A percentile compares a stretch with the other conserved stretches of the same genome.
Conservation (phyloP, 2,329 filamentous ascomycete genomes). For the Colletotrichum spaethianum region DNA sequence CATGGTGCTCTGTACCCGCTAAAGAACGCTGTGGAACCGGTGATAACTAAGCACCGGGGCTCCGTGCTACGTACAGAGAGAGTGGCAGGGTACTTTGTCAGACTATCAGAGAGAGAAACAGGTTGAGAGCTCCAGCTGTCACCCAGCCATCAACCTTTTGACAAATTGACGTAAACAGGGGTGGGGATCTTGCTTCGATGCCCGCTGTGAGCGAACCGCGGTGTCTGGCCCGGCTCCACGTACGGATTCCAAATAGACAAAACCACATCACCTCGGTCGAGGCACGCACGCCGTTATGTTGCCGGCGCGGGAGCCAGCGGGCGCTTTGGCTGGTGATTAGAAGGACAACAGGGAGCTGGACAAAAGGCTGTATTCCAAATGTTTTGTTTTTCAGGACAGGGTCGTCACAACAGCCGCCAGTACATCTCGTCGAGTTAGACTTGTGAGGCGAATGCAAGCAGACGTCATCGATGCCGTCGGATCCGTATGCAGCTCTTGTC, state of each 20-base stretch:
- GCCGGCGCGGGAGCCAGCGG: slow-evolving; percentile 10
- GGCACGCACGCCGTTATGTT: background rate
- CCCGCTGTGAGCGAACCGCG: slow-evolving; percentile 1
- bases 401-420: background rate
- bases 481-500: background rate
- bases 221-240: slow-evolving; percentile 7
- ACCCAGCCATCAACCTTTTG: slow-evolving; percentile 2
- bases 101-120: too few relatives aligned
- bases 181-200: background rate
- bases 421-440: background rate
- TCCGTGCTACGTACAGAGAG: background rate
- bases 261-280: slow-evolving; percentile 22
- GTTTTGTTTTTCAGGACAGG: background rate
- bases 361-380: background rate
- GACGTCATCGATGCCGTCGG: background rate
- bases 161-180: slow-evolving; percentile 3
- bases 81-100: background rate
- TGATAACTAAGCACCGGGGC: slow-evolving; percentile 33
- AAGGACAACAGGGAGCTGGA: background rate
- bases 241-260: slow-evolving; percentile 29
- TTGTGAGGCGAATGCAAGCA: background rate
- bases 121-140: background rate
- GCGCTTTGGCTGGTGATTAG: background rate
- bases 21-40: slow-evolving; percentile 33
- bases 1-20: slow-evolving; percentile 1